Percentiles rank a stretch among this genome's conserved stretches.
phyloP scores from a whole-genome alignment of 345 rosid genomes.

The Mangifera indica region DNA sequence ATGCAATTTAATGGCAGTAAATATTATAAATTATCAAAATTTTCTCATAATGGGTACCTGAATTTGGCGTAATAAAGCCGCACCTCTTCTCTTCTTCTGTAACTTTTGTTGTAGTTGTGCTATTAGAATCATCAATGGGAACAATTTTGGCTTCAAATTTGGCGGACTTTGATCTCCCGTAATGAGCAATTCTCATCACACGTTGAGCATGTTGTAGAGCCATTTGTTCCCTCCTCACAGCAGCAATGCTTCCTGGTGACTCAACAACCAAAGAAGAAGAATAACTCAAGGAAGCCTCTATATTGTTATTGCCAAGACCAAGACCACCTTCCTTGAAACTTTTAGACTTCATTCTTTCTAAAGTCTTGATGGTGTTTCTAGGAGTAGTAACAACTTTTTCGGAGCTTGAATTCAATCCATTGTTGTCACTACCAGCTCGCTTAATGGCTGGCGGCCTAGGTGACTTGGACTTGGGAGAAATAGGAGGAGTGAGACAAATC shows the following conservation, averaged over 20 bases:
- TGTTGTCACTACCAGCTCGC: slow-evolving; percentile 34
- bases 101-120: neutral
- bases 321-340: slow-evolving; percentile 41
- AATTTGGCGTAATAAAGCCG: slow-evolving; percentile 55
- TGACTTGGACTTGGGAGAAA: slow-evolving; percentile 38
- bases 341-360: slow-evolving; percentile 55
- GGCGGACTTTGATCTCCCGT: slow-evolving; percentile 62
- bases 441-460: slow-evolving; percentile 34
- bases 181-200: slow-evolving; percentile 63
- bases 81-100: slow-evolving; percentile 42
- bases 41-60: slow-evolving; percentile 31
- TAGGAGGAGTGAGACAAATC: slow-evolving; percentile 18
- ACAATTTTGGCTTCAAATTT: slow-evolving; percentile 38
- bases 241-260: slow-evolving; percentile 64
- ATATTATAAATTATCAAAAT: too few species aligned
- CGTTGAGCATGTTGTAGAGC: slow-evolving; percentile 58
- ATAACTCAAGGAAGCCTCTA: slow-evolving; percentile 27
- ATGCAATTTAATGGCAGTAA: neutral
- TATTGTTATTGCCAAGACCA: neutral
- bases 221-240: slow-evolving; percentile 61
- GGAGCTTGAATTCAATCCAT: slow-evolving; percentile 35
- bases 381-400: slow-evolving; percentile 33
- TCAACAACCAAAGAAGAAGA: slow-evolving; percentile 40
- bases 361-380: slow-evolving; percentile 7
- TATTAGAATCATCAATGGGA: slow-evolving; percentile 26